These are phyloP conservation scores for Cladophialophora yegresii DNA, from an alignment of 2,329 filamentous ascomycete species.

Conservation along the genomic window DNA sequence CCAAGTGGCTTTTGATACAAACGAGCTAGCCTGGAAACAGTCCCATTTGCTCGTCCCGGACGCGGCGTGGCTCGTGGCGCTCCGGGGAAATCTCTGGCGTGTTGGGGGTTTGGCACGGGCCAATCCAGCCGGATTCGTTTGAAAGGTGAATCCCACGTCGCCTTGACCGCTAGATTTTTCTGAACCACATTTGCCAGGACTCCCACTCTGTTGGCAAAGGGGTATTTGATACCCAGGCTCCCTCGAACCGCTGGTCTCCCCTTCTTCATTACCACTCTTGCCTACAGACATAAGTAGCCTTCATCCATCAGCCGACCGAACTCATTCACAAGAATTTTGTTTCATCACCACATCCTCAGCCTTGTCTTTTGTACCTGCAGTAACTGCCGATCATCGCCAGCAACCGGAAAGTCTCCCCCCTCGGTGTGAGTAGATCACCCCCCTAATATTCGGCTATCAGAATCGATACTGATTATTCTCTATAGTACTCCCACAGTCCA, in stretches of 20 bases:
- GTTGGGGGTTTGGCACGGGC: slow-evolving; percentile 15
- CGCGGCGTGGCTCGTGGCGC: slow-evolving; percentile 23
- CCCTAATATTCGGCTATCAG: slow-evolving; percentile 1
- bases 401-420: slow-evolving; percentile 8
- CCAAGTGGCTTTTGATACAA: slow-evolving; percentile 10
- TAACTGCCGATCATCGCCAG: slow-evolving; percentile 20
- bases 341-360: slow-evolving; percentile 2
- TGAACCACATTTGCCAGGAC: slow-evolving; percentile 18
- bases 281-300: slow-evolving; percentile 7
- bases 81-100: slow-evolving; percentile 31
- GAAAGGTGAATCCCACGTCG: slow-evolving; percentile 35
- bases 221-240: slow-evolving; percentile 28
- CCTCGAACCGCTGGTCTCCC: slow-evolving; percentile 11
- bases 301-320: slow-evolving; percentile 14
- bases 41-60: slow-evolving; percentile 10
- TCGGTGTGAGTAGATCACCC: slow-evolving; percentile 14
- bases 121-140: slow-evolving; percentile 28
- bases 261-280: slow-evolving; percentile 8
- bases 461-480: not conserved
- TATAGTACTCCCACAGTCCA: not conserved
- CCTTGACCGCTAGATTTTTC: slow-evolving; percentile 34
- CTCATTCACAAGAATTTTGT: not conserved
- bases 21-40: slow-evolving; percentile 4
- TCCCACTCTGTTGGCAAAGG: slow-evolving; percentile 19
- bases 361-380: slow-evolving; percentile 23